Evolutionary conservation across 345 rosid genomes (phyloP).

Genomic region (Hibiscus mutabilis): DNA sequence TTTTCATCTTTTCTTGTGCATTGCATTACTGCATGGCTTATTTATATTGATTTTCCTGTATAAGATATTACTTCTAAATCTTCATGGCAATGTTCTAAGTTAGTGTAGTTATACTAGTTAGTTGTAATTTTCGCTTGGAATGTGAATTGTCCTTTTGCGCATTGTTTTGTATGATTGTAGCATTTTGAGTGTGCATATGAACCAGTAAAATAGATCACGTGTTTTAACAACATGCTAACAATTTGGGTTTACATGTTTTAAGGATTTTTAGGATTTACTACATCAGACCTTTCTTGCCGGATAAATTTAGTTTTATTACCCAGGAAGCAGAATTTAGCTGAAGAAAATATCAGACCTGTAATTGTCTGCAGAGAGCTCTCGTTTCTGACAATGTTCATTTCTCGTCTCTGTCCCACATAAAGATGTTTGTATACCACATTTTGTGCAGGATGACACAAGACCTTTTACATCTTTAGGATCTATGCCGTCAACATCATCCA

Average conservation of each 20-base stretch:
- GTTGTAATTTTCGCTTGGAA: neutral
- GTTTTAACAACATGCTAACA: neutral
- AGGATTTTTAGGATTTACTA: neutral
- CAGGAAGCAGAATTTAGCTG: neutral
- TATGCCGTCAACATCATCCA: conserved; percentile 55
- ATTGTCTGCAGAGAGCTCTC: neutral
- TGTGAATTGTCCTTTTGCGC: neutral
- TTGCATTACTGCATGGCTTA: neutral
- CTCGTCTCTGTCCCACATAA: neutral
- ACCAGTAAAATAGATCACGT: neutral
- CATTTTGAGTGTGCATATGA: neutral
- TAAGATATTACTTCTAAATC: neutral
- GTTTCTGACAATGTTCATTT: neutral
- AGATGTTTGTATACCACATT: neutral
- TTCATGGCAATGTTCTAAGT: neutral
- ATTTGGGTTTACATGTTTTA: neutral
- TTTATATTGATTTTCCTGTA: neutral
- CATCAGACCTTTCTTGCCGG: neutral
- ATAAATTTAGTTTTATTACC: neutral
- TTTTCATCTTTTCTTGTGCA: conserved; percentile 8
- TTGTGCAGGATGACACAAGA: conserved; percentile 57
- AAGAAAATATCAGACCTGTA: neutral
- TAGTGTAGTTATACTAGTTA: neutral
- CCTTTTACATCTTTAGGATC: conserved; percentile 37
- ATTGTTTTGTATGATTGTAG: neutral